These are phyloP conservation scores for Kodamaea jinghongensis DNA, from an alignment of 805 yeast genomes.

Conservation along the genomic window DNA sequence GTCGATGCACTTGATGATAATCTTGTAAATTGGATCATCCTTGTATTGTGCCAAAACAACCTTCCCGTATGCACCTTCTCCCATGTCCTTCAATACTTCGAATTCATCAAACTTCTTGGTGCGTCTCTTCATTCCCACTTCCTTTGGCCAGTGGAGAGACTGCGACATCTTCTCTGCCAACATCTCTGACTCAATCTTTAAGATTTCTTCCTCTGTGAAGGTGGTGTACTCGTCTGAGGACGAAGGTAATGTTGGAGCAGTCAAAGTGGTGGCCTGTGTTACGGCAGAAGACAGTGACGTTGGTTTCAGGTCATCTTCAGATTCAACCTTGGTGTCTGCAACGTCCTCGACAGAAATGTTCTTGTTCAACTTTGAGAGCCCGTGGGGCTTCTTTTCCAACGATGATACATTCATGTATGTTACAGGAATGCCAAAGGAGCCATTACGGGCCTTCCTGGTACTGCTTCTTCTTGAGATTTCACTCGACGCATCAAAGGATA, in stretches of 20 bases:
- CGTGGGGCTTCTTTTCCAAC: slow-evolving; percentile 8
- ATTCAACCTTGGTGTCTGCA: slow-evolving; percentile 1
- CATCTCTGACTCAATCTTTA: slow-evolving; percentile 44
- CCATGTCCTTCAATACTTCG: slow-evolving; percentile 69
- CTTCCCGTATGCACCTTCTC: slow-evolving; percentile 96
- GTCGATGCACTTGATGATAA: slow-evolving; percentile 84
- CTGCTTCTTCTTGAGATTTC: slow-evolving; percentile 34
- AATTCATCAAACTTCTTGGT: slow-evolving; percentile 73
- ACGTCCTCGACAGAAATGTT: slow-evolving; percentile 2
- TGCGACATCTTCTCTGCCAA: slow-evolving; percentile 33
- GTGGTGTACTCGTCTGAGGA: slow-evolving; percentile 15
- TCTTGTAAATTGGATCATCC: slow-evolving; percentile 58
- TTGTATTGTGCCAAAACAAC: slow-evolving; percentile 76
- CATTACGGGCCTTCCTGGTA: slow-evolving; percentile 29
- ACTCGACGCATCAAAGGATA: slow-evolving; percentile 27
- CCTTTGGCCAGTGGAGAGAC: slow-evolving; percentile 48
- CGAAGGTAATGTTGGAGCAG: neutral
- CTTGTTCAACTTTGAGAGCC: slow-evolving; percentile 10
- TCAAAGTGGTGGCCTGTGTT: neutral
- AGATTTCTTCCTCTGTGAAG: slow-evolving; percentile 42
- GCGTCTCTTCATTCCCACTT: slow-evolving; percentile 64
- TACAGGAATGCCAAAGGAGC: slow-evolving; percentile 29
- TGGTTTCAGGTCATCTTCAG: slow-evolving; percentile 1
- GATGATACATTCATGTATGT: slow-evolving; percentile 7
- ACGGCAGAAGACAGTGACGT: slow-evolving; percentile 1